These are phyloP conservation scores for Globisporangium rhizosaccharum DNA, from an alignment of 352 stramenopile genomes.

Conservation along the genomic window DNA sequence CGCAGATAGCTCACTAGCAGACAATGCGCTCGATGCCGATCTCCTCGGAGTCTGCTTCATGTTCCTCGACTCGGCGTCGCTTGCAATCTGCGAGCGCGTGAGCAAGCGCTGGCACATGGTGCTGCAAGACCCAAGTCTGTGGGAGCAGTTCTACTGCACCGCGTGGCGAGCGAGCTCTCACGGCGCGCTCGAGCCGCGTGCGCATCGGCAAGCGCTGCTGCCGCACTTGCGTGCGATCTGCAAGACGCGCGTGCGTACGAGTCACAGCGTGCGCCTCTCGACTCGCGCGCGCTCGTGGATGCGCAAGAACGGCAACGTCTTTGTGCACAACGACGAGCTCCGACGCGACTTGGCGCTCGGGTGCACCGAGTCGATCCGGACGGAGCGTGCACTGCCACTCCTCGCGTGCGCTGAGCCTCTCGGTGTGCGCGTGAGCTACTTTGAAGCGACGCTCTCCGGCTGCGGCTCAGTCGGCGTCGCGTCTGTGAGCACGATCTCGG, in stretches of 20 bases:
- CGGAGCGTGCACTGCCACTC: constrained; percentile 10
- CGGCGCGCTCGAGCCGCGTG: neutral
- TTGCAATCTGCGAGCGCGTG: constrained; percentile 21
- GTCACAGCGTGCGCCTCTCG: constrained; percentile 14
- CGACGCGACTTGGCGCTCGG: constrained; percentile 15
- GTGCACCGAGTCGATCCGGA: constrained; percentile 29
- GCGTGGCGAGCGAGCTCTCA: constrained; percentile 14
- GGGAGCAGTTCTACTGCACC: constrained; percentile 20
- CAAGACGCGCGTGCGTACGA: constrained; percentile 5
- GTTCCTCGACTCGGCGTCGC: constrained; percentile 24
- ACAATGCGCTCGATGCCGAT: constrained; percentile 11
- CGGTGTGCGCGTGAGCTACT: constrained; percentile 23
- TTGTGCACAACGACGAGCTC: constrained; percentile 30
- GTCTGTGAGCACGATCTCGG: constrained; percentile 4
- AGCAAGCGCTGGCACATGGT: constrained; percentile 14
- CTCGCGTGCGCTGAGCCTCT: constrained; percentile 6
- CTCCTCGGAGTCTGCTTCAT: constrained; percentile 17
- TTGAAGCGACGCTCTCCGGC: constrained; percentile 21
- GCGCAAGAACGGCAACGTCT: constrained; percentile 15
- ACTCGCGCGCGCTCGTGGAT: constrained; percentile 25
- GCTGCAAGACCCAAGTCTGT: constrained; percentile 14
- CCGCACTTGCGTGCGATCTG: constrained; percentile 18
- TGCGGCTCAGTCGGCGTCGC: constrained; percentile 29
- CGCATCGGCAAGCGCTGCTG: neutral
- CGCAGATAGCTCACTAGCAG: neutral